Conservation (phyloP, 2,329 filamentous ascomycete genomes). For the Aspergillus aculeatinus region DNA sequence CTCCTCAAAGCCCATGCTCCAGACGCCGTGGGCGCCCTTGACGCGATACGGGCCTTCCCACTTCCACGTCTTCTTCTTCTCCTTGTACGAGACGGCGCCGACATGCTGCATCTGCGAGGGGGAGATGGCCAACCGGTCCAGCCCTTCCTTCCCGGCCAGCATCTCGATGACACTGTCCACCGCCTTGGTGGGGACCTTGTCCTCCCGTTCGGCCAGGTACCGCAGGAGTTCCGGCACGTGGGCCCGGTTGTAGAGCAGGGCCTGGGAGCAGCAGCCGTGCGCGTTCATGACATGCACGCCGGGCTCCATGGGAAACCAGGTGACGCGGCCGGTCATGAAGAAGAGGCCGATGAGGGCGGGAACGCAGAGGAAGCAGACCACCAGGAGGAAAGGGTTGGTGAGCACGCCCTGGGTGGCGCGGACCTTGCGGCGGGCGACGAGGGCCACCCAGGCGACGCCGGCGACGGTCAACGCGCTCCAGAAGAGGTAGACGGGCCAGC, state of each 20-base stretch:
- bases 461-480: conserved; percentile 30
- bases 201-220: conserved; percentile 17
- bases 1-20: conserved; percentile 26
- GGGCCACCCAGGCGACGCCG: conserved; percentile 18
- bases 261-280: conserved; percentile 48
- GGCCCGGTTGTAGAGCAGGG: conserved; percentile 43
- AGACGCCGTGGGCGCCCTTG: conserved; percentile 25
- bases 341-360: conserved; percentile 37
- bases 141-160: conserved; percentile 13
- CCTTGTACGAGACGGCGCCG: conserved; percentile 25
- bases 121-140: conserved; percentile 23
- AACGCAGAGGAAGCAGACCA: conserved; percentile 31
- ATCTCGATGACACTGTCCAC: conserved; percentile 24
- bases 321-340: conserved; percentile 45
- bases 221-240: conserved; percentile 18
- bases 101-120: conserved; percentile 28
- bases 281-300: conserved; percentile 45
- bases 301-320: conserved; percentile 36
- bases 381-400: conserved; percentile 25
- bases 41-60: conserved; percentile 18
- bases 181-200: conserved; percentile 14
- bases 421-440: conserved; percentile 15
- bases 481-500: conserved; percentile 39
- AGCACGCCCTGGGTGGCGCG: conserved; percentile 19
- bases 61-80: conserved; percentile 20